phyloP scores from a whole-genome alignment of 2,329 filamentous ascomycete species.

The Cordyceps cateniannulata region DNA sequence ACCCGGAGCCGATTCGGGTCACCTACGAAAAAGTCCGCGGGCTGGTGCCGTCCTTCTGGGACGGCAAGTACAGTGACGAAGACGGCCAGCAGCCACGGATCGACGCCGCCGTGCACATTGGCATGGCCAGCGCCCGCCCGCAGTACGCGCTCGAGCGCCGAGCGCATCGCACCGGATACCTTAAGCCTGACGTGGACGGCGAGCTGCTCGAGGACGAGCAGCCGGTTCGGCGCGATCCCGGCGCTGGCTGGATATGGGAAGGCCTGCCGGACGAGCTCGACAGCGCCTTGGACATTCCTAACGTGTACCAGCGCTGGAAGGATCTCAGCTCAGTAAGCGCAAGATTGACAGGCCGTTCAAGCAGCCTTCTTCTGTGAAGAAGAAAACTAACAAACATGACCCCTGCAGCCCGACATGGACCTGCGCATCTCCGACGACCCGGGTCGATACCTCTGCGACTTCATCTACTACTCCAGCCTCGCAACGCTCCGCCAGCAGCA shows the following conservation, averaged over 20 bases:
- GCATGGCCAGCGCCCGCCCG: slow-evolving; percentile 62
- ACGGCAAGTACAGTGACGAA: slow-evolving; percentile 24
- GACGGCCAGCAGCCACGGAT: slow-evolving; percentile 31
- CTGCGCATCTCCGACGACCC: slow-evolving; percentile 62
- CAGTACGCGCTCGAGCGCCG: slow-evolving; percentile 65
- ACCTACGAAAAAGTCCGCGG: slow-evolving; percentile 61
- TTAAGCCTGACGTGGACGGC: slow-evolving; percentile 63
- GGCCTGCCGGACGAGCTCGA: slow-evolving; percentile 48
- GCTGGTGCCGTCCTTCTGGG: slow-evolving; percentile 59
- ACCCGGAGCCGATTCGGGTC: slow-evolving; percentile 63
- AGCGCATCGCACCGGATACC: slow-evolving; percentile 67
- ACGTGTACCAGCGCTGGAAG: slow-evolving; percentile 51
- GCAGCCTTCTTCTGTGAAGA: neutral
- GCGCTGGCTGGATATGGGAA: slow-evolving; percentile 46
- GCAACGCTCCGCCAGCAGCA: slow-evolving; percentile 46
- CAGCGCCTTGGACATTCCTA: slow-evolving; percentile 51
- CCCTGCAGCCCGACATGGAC: slow-evolving; percentile 31
- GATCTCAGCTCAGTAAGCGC: slow-evolving; percentile 42
- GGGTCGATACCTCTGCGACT: slow-evolving; percentile 70
- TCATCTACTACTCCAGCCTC: slow-evolving; percentile 67
- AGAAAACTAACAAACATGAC: neutral
- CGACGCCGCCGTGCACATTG: slow-evolving; percentile 70
- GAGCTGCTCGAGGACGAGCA: slow-evolving; percentile 46
- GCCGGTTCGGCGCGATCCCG: slow-evolving; percentile 39
- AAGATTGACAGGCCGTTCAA: neutral